phyloP scores from a whole-genome alignment of 1,284 basidiomycete species.

The Chalciporus sp. region DNA sequence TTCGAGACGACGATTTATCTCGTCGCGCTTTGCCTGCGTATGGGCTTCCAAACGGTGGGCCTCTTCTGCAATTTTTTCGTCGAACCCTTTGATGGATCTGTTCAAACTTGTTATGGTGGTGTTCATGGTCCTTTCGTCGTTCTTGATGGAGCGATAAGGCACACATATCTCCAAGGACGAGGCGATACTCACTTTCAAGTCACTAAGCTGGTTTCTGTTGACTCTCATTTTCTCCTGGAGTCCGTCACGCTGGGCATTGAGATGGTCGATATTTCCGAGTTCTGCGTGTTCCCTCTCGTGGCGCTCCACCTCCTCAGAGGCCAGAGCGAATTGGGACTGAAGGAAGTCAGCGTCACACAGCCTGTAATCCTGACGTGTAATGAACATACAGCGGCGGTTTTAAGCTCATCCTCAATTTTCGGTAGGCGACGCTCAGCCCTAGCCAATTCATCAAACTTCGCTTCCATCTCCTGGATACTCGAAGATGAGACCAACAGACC shows the following conservation, averaged over 20 bases:
- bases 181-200: conserved; percentile 45
- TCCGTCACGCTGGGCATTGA: conserved; percentile 47
- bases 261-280: conserved; percentile 55
- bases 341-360: background rate
- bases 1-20: conserved; percentile 52
- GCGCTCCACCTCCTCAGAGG: conserved; percentile 48
- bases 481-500: background rate
- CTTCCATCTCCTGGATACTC: conserved; percentile 48
- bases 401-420: conserved; percentile 50
- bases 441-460: conserved; percentile 53
- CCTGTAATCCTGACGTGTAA: background rate
- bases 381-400: conserved; percentile 48
- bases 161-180: background rate
- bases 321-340: conserved; percentile 43
- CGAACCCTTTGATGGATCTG: conserved; percentile 48
- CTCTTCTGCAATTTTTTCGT: conserved; percentile 59
- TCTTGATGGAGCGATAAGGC: conserved; percentile 37
- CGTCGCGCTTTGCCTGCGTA: conserved; percentile 63
- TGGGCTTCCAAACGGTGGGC: conserved; percentile 54
- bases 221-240: conserved; percentile 47
- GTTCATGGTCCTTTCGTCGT: conserved; percentile 51
- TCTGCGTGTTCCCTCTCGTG: conserved; percentile 50
- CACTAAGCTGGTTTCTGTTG: conserved; percentile 48
- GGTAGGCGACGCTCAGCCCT: conserved; percentile 49
- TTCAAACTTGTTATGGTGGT: conserved; percentile 43